phyloP scores from a whole-genome alignment of 352 stramenopile species.

The Phytophthora fragariaefolia region DNA sequence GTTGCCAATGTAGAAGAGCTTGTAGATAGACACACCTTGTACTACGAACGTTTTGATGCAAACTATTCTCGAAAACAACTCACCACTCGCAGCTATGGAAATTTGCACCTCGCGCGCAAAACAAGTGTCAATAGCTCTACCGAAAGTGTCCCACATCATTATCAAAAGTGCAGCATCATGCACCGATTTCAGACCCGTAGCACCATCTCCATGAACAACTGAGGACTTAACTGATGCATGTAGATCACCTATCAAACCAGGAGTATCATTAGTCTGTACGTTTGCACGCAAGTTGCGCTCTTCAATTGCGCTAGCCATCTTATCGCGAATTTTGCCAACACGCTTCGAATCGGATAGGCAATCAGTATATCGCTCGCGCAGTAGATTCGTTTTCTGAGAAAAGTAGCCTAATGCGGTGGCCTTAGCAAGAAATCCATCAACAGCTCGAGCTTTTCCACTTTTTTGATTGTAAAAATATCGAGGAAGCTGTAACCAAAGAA shows the following conservation, averaged over 20 bases:
- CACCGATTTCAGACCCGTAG: background rate
- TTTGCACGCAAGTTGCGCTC: background rate
- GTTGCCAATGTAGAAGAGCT: constrained; percentile 12
- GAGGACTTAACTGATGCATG: background rate
- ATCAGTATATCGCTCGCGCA: background rate
- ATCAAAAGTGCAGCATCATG: background rate
- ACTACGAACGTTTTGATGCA: constrained; percentile 6
- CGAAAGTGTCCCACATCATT: constrained; percentile 17
- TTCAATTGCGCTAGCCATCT: background rate
- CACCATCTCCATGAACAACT: background rate
- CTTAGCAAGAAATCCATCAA: background rate
- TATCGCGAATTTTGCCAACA: background rate
- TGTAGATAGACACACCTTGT: constrained; percentile 18
- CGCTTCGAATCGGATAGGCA: background rate
- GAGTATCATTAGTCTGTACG: background rate
- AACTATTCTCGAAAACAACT: constrained; percentile 6
- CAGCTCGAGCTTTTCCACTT: background rate
- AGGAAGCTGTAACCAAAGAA: background rate
- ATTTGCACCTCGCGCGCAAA: constrained; percentile 1
- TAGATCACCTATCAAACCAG: background rate
- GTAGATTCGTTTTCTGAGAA: background rate
- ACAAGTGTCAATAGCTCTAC: constrained; percentile 3
- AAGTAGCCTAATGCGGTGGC: background rate
- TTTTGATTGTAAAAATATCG: background rate
- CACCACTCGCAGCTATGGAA: background rate